Base-by-base conservation (phyloP, 495 filamentous ascomycete species). In the Cudoniella acicularis region DNA sequence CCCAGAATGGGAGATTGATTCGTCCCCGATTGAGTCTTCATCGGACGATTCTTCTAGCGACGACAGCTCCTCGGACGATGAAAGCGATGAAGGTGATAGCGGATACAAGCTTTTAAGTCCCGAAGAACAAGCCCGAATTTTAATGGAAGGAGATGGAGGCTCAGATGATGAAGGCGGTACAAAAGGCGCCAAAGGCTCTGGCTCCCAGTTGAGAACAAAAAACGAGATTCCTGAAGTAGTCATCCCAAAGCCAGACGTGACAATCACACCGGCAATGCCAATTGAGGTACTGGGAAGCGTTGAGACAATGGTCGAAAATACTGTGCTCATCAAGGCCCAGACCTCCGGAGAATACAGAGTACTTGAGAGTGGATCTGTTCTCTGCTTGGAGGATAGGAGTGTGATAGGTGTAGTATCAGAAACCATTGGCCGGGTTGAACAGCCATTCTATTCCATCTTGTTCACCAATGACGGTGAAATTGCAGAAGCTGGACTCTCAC, bases 321-420 rank as follows among this genome's bases (percentile, higher is more conserved):
- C 84, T 17, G 74, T 90, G 3, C 77, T 97, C 20, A 85, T 98
- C 67, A 87, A 88, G 67, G 92, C 89, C 2, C 84, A 80, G n/a
- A 82, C 77, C 1, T 83, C 88, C 1, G 92, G 90, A 56, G 88
- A 92, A 63, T 86, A 89, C 52, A 84, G 86, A 67, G 92, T 96
- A 0, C 77, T 97, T 10, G 89, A 96, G 53, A 81, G 75, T 10
- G 90, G 88, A 25, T 96, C 93, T 0, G 76, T 96, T 16, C 81
- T 98, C 1, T 96, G 90, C 70, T 78, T 86, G n/a, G 84, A 82
- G 62, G 82, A 94, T 64, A 78, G 90, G 40, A 79, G 76, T 24
- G 77, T 96, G 10, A 76, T 96, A 57, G 94, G 93, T 22, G 84
- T 84, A 20, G 79, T 98, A 3, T 76, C 84, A 4, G 94, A 98